Evolutionary conservation across 345 rosid species (phyloP).

Genomic region (Jatropha curcas): DNA sequence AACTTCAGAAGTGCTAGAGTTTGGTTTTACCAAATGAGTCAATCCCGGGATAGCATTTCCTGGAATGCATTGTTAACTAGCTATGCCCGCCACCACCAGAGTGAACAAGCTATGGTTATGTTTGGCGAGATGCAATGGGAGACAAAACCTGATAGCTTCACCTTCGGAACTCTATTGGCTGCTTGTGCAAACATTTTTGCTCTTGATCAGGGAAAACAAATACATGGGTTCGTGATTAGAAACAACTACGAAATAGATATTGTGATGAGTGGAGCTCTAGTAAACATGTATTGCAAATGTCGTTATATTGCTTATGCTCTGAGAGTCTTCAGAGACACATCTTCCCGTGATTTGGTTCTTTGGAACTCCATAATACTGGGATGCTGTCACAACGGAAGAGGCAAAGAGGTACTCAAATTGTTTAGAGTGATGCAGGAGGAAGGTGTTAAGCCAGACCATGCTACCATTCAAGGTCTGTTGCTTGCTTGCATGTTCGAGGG

Average conservation of each 20-base stretch:
- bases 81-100: conserved; percentile 55
- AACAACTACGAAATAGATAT: conserved; percentile 56
- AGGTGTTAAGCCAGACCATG: conserved; percentile 62
- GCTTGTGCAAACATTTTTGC: conserved; percentile 73
- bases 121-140: conserved; percentile 71
- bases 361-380: conserved; percentile 81
- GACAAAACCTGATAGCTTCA: conserved; percentile 55
- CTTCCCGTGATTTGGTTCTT: conserved; percentile 53
- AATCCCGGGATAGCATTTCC: conserved; percentile 58
- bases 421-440: conserved; percentile 58
- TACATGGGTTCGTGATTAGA: conserved; percentile 72
- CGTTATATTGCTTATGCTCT: conserved; percentile 49
- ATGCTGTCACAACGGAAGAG: conserved; percentile 60
- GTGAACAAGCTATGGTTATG: conserved; percentile 60
- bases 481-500: conserved; percentile 65
- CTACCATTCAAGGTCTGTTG: conserved; percentile 63
- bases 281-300: conserved; percentile 79
- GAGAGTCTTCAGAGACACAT: conserved; percentile 50
- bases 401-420: conserved; percentile 52
- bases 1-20: conserved; percentile 45
- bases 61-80: conserved; percentile 80
- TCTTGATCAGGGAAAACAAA: conserved; percentile 58
- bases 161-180: conserved; percentile 66
- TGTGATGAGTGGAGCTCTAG: conserved; percentile 63
- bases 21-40: conserved; percentile 74